Evolutionary conservation across 2,329 filamentous ascomycete species (phyloP).

Genomic region (Colletotrichum higginsianum): DNA sequence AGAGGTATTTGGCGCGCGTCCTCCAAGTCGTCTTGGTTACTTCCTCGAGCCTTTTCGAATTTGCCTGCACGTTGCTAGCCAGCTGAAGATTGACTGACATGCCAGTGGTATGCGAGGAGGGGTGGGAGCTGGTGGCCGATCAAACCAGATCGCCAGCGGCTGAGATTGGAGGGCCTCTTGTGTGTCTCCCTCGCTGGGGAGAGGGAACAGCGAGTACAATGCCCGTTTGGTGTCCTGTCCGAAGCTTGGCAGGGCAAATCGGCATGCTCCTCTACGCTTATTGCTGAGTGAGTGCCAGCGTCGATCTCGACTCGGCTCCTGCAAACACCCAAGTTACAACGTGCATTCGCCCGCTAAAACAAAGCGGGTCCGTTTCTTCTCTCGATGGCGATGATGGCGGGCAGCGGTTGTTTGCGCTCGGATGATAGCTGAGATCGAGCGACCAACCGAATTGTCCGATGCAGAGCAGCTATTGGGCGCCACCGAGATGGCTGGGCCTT

Average conservation of each 20-base stretch:
- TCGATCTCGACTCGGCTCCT: conserved; percentile 15
- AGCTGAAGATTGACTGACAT: background rate
- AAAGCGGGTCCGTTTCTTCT: conserved; percentile 27
- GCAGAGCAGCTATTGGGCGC: conserved; percentile 36
- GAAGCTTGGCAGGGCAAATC: conserved; percentile 30
- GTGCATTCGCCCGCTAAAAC: conserved; percentile 4
- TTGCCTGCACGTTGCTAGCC: conserved; percentile 13
- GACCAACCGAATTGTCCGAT: conserved; percentile 34
- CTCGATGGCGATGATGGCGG: conserved; percentile 6
- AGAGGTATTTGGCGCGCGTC: background rate
- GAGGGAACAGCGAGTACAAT: background rate
- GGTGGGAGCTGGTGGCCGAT: conserved; percentile 9
- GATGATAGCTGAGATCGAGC: conserved; percentile 34
- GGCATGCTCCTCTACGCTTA: conserved; percentile 9
- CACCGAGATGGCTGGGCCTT: conserved; percentile 27
- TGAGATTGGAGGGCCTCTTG: conserved; percentile 15
- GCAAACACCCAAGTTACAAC: conserved; percentile 2
- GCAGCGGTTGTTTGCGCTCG: conserved; percentile 25
- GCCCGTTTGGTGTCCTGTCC: conserved; percentile 16
- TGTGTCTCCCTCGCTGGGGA: conserved; percentile 6
- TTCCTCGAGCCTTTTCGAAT: background rate
- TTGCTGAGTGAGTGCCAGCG: conserved; percentile 27
- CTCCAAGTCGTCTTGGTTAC: background rate
- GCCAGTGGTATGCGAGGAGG: conserved; percentile 33
- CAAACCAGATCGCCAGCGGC: conserved; percentile 24